A percentile compares a stretch with the other conserved stretches of the same genome.
These are phyloP conservation scores for Cyberlindnera maritima DNA, from an alignment of 805 yeast species.

Conservation along the genomic window DNA sequence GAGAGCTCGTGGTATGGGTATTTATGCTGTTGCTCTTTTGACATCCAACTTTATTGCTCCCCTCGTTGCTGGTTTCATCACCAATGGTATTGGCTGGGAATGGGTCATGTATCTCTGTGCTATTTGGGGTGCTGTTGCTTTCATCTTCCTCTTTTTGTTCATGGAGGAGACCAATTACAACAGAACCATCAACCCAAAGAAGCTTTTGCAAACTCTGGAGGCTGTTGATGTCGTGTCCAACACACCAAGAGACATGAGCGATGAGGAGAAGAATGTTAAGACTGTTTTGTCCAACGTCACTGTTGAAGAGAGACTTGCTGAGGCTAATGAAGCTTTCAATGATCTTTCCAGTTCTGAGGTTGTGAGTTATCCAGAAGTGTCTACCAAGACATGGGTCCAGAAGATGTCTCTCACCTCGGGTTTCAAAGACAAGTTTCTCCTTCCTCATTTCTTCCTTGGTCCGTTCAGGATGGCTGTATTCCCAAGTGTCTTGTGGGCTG, in stretches of 20 bases:
- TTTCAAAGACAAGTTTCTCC: conserved; percentile 30
- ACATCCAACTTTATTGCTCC: conserved; percentile 58
- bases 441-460: conserved; percentile 32
- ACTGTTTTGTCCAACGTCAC: conserved; percentile 13
- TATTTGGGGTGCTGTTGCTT: conserved; percentile 43
- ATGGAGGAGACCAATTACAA: conserved; percentile 57
- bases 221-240: conserved; percentile 16
- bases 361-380: neutral
- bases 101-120: conserved; percentile 52
- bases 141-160: conserved; percentile 37
- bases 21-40: conserved; percentile 52
- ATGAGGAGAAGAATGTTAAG: conserved; percentile 8
- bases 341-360: conserved; percentile 2
- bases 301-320: conserved; percentile 17
- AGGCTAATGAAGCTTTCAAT: conserved; percentile 26
- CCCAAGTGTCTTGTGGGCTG: conserved; percentile 58
- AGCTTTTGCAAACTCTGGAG: conserved; percentile 3
- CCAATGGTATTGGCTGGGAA: conserved; percentile 46
- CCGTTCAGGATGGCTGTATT: conserved; percentile 41
- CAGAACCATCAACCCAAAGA: conserved; percentile 21
- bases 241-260: conserved; percentile 8
- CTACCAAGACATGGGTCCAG: conserved; percentile 37
- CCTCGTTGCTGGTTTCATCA: conserved; percentile 56
- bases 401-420: conserved; percentile 42
- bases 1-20: conserved; percentile 43